Evolutionary conservation across 2,329 filamentous ascomycete species (phyloP), one percentile per base, ranked within the genome.

Genomic region (Lasiodiplodia hormozganensis): DNA sequence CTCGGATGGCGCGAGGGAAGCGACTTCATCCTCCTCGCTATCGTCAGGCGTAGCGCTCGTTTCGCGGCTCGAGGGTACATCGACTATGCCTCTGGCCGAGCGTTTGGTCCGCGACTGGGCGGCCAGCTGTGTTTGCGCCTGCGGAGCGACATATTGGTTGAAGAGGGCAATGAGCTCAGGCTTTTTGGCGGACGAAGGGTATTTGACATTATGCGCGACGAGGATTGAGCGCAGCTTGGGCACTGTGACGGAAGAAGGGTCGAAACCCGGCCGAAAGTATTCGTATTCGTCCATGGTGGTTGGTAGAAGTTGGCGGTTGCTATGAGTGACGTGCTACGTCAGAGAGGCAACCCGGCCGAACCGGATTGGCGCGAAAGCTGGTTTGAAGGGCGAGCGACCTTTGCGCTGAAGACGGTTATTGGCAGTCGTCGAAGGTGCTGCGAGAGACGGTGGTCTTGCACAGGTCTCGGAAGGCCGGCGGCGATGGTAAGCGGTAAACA

Each of bases 101-200:
- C 95, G 89, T 82, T 94, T 94, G 16, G 94, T 94, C 69, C 89
- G 88, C 52, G 92, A 90, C 74, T 92, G 89, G 65, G 91, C 89
- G 14, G 88, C 87, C 38, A 97, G 85, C 28, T 98, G 87, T 79
- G 91, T 92, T 72, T 88, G 87, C 2, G 93, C 90, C 74, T 95
- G 90, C 0, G 95, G 92, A 4, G 92, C 82, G 34, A 99, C 87
- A 71, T 96, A 84, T 38, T 91, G 85, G 76, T 91, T 89, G 80
- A 99, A 94, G 57, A 98, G 88, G 8, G 92, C 89, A 70, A 99
- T 86, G 25, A 99, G 88, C 76, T 97, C 91, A 0, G 89, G 84
- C 83, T 99, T 99, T 83, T 98, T 99, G 14, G 96, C 94, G 4
- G 90, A 94, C 0, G 93, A 90, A 5, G 94, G 91, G 77, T 97